These are phyloP conservation scores for Telopea speciosissima DNA, from an alignment of 177 flowering plant species.

Conservation along the genomic window DNA sequence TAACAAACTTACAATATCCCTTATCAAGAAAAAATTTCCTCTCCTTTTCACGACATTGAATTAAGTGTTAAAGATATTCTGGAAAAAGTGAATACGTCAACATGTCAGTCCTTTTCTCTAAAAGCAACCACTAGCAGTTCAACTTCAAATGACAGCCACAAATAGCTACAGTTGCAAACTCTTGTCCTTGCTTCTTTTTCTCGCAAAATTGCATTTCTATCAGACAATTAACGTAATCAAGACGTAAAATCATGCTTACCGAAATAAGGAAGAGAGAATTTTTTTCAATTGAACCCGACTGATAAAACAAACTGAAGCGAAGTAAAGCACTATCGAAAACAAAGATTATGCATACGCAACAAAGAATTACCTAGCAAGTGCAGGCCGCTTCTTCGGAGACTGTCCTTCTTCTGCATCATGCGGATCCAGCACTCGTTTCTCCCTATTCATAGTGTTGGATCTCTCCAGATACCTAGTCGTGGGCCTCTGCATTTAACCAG, in stretches of 20 bases:
- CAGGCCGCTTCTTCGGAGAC: constrained; percentile 74
- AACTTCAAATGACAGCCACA: background rate
- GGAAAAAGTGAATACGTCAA: background rate
- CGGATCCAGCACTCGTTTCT: constrained; percentile 63
- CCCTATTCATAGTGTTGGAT: constrained; percentile 56
- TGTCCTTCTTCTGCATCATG: constrained; percentile 54
- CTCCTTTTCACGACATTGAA: background rate
- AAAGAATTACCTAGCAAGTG: constrained; percentile 65
- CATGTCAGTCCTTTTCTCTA: background rate
- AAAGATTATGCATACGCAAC: too few relatives aligned
- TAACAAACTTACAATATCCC: too few relatives aligned
- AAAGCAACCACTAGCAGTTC: background rate
- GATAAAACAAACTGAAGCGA: background rate
- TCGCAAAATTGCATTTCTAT: background rate
- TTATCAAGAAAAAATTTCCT: background rate
- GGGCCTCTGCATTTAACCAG: constrained; percentile 40
- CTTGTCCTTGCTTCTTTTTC: background rate
- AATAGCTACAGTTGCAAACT: background rate
- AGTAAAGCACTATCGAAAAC: background rate
- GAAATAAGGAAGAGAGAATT: background rate
- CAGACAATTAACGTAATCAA: background rate
- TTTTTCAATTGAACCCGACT: background rate
- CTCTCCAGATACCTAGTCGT: constrained; percentile 60
- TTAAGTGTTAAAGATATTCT: background rate
- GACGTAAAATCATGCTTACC: background rate